Base-by-base conservation (phyloP, 345 rosid species). In the Salix arbutifolia region DNA sequence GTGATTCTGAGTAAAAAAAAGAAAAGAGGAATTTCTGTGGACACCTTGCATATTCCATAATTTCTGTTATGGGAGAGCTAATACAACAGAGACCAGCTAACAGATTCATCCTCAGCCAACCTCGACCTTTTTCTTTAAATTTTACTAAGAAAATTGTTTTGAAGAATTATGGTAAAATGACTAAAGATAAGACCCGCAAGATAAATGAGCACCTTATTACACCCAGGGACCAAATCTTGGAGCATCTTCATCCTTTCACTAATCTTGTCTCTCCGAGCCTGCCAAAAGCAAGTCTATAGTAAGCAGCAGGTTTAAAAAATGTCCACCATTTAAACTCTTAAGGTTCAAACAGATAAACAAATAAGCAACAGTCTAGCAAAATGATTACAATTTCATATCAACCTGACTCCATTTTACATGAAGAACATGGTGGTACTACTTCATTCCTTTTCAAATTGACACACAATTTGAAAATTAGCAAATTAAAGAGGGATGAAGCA, bases 261-360 rank as follows among this genome's bases (percentile, higher is more conserved):
- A 62, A 94, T 92, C 80, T 91, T 94, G 78, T 94, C 97, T 87
- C 98, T 90, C 85, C 97, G 89, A 42, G 93, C 98, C 97, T 94
- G 80, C 67, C 67, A 53, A 71, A 42, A 67, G 33, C 38, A 21
- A 28, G 1, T n/a, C n/a, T 5, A 26, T 7, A 12, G 48, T 56
- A n/a, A 66, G 68, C 46, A 44, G 40, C 68, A 42, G 44, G 8
- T 25, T 53, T 58, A 31, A 76, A 56, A 58, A 58, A 58, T 58
- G 64, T 9, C 25, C 12, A 58, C 6, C 28, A 58, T 58, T 58
- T n/a, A 58, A 56, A 58, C 2, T 58, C 64, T n/a, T 6, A 58
- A 58, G 64, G 64, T 25, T 58, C 64, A 58, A 58, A 58, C 64
- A 58, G 16, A 58, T 58, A 9, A 23, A 58, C 13, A 56, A n/a